Conservation (phyloP, 768 basidiomycete species). For the Panaeolus papilionaceus region DNA sequence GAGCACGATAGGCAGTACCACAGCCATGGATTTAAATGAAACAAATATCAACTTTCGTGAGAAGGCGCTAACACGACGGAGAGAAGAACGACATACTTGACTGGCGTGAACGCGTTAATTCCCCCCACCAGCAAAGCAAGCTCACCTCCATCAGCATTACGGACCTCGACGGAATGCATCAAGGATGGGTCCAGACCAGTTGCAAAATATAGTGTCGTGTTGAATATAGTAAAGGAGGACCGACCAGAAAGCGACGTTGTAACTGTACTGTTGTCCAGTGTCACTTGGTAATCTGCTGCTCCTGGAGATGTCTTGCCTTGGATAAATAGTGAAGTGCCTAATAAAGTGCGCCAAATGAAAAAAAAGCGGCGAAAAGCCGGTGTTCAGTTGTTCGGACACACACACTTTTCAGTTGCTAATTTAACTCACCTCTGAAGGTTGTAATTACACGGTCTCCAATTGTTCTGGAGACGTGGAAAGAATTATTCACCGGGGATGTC, state of each 20-base stretch:
- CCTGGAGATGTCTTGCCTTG: slow-evolving; percentile 63
- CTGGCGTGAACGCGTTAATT: slow-evolving; percentile 49
- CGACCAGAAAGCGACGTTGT: slow-evolving; percentile 53
- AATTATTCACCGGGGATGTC: slow-evolving; percentile 30
- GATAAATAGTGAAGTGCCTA: slow-evolving; percentile 69
- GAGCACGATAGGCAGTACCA: not conserved
- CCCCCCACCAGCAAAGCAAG: slow-evolving; percentile 57
- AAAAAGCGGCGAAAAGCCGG: slow-evolving; percentile 8
- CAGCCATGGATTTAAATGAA: not conserved
- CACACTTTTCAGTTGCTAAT: not conserved
- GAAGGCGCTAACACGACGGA: slow-evolving; percentile 10
- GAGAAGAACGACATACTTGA: slow-evolving; percentile 38
- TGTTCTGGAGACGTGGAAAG: slow-evolving; percentile 37
- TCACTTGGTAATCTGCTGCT: slow-evolving; percentile 65
- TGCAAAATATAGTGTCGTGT: slow-evolving; percentile 67
- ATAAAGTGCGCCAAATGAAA: slow-evolving; percentile 7
- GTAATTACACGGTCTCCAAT: slow-evolving; percentile 52
- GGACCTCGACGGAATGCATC: slow-evolving; percentile 57
- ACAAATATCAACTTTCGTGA: not conserved
- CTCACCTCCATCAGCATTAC: slow-evolving; percentile 59
- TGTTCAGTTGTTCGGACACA: not conserved
- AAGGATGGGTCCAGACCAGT: slow-evolving; percentile 60
- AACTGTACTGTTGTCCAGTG: slow-evolving; percentile 38
- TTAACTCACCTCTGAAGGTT: slow-evolving; percentile 53
- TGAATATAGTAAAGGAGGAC: slow-evolving; percentile 57